Base-by-base conservation (phyloP, 257 asterid species). In the Ilex asprella region DNA sequence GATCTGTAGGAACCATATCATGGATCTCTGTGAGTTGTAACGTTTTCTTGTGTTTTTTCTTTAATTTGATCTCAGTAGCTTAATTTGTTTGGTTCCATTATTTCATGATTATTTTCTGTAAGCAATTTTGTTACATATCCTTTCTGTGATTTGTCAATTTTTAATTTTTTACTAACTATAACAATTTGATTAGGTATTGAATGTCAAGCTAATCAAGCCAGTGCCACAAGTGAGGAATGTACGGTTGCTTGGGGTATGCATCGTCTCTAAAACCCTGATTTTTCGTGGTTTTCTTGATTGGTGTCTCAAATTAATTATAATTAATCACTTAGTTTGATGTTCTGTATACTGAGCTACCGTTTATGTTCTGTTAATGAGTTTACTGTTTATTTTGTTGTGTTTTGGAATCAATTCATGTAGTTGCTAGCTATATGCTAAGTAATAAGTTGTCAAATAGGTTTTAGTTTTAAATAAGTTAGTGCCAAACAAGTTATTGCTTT, bases 191-290 rank as follows among this genome's bases (percentile, higher is more conserved):
- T 68, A 91, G 98, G 98, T 76, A 86, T 88, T 5, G 98, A 91
- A 85, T 91, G 98, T 68, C 98, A 91, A 83, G 96, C 98, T 59
- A 91, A 91, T 84, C 98, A 91, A 73, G 96, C 96, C 64, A 91
- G 96, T 58, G 96, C 96, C 10, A 91, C 98, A 7, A 91, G 98
- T 61, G 98, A 91, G 82, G 98, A 88, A 66, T 91, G 98, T 78
- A 86, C 98, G 0, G 95, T 84, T 70, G 98, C 96, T 75, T 91
- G 98, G 98, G 96, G 98, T 91, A 86, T 70, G 96, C 63, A 56
- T 7, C 61, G 54, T 59, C 30, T 15, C 58, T 65, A 6, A 29
- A 47, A 51, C 57, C 15, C 50, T 47, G 29, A 1, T n/a, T 21
- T 70, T 21, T 30, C n/a, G 12, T 12, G 59, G 3, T 16, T 15